A percentile compares a stretch with the other conserved stretches of the same genome.
phyloP scores from a whole-genome alignment of 352 stramenopile species.

The Pythium sukuiense region DNA sequence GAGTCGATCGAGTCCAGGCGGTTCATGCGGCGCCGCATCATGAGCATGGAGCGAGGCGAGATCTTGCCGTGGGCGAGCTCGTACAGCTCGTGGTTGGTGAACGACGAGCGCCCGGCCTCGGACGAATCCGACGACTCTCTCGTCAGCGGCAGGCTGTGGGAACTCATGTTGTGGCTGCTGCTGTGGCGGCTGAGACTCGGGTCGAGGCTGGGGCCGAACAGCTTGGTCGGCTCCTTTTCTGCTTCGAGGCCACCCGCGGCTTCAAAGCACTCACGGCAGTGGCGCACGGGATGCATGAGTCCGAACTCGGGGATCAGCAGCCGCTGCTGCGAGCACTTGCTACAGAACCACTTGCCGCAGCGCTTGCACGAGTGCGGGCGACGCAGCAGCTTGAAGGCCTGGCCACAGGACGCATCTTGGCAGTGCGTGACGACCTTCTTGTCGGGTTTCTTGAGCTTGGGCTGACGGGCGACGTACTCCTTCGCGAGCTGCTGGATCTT shows the following conservation, averaged over 20 bases:
- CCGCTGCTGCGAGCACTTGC: constrained; percentile 78
- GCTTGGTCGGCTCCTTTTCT: constrained; percentile 62
- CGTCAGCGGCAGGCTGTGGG: constrained; percentile 5
- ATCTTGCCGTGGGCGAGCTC: constrained; percentile 78
- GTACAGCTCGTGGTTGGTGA: constrained; percentile 79
- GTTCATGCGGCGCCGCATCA: constrained; percentile 64
- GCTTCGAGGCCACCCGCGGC: constrained; percentile 61
- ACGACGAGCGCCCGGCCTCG: constrained; percentile 27
- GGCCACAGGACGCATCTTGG: constrained; percentile 63
- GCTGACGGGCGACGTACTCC: constrained; percentile 62
- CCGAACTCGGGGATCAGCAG: constrained; percentile 82
- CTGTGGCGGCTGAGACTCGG: neutral
- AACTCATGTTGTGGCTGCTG: constrained; percentile 1
- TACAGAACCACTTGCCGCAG: constrained; percentile 84
- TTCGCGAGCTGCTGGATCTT: constrained; percentile 66
- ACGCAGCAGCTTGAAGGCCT: constrained; percentile 81
- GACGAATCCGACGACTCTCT: constrained; percentile 3
- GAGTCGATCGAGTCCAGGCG: constrained; percentile 78
- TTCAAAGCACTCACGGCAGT: constrained; percentile 79
- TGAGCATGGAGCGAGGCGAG: constrained; percentile 64
- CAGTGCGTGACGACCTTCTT: constrained; percentile 83
- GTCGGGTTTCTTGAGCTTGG: constrained; percentile 82
- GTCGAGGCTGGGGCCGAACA: constrained; percentile 44
- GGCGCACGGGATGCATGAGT: constrained; percentile 72
- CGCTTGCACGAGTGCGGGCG: constrained; percentile 83